Base-by-base conservation (phyloP, 768 basidiomycete species). In the Auricularia heimuer region DNA sequence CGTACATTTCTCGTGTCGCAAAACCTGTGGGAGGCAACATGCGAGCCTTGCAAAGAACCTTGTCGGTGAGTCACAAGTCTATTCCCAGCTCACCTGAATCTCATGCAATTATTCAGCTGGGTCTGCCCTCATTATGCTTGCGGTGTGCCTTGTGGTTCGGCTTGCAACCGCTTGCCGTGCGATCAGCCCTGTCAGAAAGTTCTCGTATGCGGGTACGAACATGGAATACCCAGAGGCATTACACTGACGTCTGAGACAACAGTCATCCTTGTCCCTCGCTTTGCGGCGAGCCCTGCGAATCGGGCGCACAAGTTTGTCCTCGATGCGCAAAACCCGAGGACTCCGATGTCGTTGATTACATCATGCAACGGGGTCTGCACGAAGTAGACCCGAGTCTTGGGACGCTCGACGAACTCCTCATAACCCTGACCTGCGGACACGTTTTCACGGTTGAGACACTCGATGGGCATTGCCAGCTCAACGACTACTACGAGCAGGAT, bases 381-480 rank as follows among this genome's bases (percentile, higher is more conserved):
- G 85, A 88, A 0, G 70, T 88, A 36, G 72, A 79, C 3, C 73
- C 75, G 4, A 75, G 80, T 18, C 61, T 67, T 14, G 76, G 71
- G 3, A 72, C 75, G 2, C 61, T 83, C 36, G 82, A 84, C 65
- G 81, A 84, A 44, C 71, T 83, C 11, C 69, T 85, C 62, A 85
- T 89, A 69, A 86, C 86, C 1, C 77, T 88, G 51, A 74, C 74
- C 18, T 90, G 89, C 70, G 67, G 80, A 0, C 89, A 90, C 71
- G 73, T 81, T 2, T 89, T 90, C 71, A 89, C 89, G 0, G 81
- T 88, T 16, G 87, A 87, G 71, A 86, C 86, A 0, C 77, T 90
- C 21, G 88, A 90, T 67, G 88, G 86, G 0, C 75, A 79, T 54
- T 84, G 82, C 67, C 70, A 74, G 14, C 77, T 90, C 73, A 58